A percentile compares a stretch with the other conserved stretches of the same genome.
Evolutionary conservation across 2,329 filamentous ascomycete species (phyloP).

Genomic region (Scolecobasidium constrictum): DNA sequence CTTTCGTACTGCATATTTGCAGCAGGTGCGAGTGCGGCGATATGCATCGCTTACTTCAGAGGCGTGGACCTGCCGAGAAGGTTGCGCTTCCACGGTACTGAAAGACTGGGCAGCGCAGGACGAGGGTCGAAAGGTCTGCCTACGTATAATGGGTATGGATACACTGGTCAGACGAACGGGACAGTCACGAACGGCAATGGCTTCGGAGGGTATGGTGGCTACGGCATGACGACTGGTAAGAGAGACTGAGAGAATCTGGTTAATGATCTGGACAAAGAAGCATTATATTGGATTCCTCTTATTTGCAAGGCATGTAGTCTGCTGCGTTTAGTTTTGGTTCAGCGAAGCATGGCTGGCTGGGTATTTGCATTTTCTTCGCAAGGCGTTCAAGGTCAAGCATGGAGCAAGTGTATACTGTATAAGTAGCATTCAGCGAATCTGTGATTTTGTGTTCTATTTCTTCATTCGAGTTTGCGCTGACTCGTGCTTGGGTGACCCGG

Average conservation of each 20-base stretch:
- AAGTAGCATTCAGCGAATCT: too few relatives aligned
- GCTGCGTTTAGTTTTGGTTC: too few relatives aligned
- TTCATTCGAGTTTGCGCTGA: too few relatives aligned
- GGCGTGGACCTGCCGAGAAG: conserved; percentile 40
- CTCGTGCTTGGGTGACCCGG: too few relatives aligned
- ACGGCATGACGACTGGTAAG: conserved; percentile 31
- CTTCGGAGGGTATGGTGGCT: conserved; percentile 30
- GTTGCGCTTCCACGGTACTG: conserved; percentile 46
- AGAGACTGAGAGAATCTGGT: conserved; percentile 26
- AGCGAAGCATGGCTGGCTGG: too few relatives aligned
- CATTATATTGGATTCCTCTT: too few relatives aligned
- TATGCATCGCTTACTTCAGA: conserved; percentile 44
- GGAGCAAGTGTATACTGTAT: too few relatives aligned
- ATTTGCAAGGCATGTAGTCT: too few relatives aligned
- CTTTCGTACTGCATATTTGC: conserved; percentile 38
- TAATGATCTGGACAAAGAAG: too few relatives aligned
- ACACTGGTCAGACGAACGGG: conserved; percentile 18
- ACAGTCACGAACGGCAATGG: conserved; percentile 16
- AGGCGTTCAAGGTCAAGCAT: too few relatives aligned
- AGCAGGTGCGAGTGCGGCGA: conserved; percentile 35
- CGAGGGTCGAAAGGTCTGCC: conserved; percentile 17
- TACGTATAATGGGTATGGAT: conserved; percentile 24
- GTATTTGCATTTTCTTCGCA: too few relatives aligned
- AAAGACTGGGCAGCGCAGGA: conserved; percentile 30
- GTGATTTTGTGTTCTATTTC: too few relatives aligned